Evolutionary conservation across 2,329 filamentous ascomycete genomes (phyloP).

Genomic region (Gnomoniopsis sp.): DNA sequence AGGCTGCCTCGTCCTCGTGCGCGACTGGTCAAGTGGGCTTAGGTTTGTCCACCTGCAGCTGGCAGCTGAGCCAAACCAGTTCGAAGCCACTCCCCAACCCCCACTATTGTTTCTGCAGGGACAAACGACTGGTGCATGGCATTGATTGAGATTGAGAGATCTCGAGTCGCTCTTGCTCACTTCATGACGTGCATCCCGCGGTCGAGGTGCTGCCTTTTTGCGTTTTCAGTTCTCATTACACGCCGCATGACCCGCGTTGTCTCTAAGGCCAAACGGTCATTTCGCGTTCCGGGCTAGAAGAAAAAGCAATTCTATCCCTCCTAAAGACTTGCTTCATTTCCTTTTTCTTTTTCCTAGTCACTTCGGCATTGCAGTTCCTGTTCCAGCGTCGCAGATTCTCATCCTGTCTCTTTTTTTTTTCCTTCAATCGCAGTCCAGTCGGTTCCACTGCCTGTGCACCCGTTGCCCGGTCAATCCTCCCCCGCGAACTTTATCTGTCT

Average conservation of each 20-base stretch:
- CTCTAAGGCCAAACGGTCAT: neutral
- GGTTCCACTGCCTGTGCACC: conserved; percentile 1
- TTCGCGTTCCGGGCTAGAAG: neutral
- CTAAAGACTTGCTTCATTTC: neutral
- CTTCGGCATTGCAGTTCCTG: too few species aligned
- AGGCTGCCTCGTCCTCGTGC: neutral
- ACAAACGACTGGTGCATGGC: neutral
- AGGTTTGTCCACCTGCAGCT: conserved; percentile 4
- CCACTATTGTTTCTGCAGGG: neutral
- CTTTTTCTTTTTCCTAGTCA: neutral
- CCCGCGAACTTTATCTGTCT: neutral
- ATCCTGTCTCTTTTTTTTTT: neutral
- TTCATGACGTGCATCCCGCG: neutral
- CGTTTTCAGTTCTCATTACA: neutral
- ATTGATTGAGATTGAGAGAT: neutral
- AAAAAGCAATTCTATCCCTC: neutral
- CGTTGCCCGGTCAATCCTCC: conserved; percentile 8
- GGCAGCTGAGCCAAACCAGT: conserved; percentile 5
- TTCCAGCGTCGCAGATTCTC: neutral
- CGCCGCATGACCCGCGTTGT: neutral
- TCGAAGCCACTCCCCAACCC: neutral
- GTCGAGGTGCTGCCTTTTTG: neutral
- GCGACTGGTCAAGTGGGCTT: neutral
- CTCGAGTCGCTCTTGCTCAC: neutral
- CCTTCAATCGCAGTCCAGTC: neutral